Conservation (phyloP, 768 basidiomycete species). For the Hemileccinum rubropunctum region DNA sequence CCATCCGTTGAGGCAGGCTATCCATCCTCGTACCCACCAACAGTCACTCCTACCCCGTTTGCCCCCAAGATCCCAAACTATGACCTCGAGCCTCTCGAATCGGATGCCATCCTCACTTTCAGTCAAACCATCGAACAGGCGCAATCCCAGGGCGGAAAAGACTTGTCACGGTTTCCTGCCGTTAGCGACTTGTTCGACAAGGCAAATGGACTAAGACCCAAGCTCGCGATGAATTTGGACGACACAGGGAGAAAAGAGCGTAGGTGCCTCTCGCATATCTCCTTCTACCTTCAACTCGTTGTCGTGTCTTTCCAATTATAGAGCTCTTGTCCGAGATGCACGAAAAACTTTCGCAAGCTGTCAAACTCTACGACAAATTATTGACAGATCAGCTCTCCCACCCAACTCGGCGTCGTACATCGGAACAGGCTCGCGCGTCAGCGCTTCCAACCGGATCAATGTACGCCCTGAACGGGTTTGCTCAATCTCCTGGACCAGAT, state of each 20-base stretch:
- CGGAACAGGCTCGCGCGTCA: slow-evolving; percentile 20
- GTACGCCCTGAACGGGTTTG: slow-evolving; percentile 32
- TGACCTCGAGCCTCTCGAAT: slow-evolving; percentile 79
- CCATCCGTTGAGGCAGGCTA: slow-evolving; percentile 54
- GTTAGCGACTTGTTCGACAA: slow-evolving; percentile 84
- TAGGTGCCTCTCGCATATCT: slow-evolving; percentile 36
- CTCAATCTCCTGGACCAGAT: slow-evolving; percentile 18
- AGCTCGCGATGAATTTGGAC: slow-evolving; percentile 78
- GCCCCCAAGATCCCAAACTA: slow-evolving; percentile 65
- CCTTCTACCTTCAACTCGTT: background rate
- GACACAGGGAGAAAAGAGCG: slow-evolving; percentile 86
- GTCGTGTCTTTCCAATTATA: slow-evolving; percentile 25
- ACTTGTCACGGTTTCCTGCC: slow-evolving; percentile 78
- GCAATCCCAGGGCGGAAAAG: slow-evolving; percentile 70
- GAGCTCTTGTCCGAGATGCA: slow-evolving; percentile 94
- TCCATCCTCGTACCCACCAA: slow-evolving; percentile 46
- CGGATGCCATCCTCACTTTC: slow-evolving; percentile 86
- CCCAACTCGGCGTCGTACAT: slow-evolving; percentile 55
- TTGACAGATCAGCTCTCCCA: slow-evolving; percentile 80
- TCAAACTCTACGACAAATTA: slow-evolving; percentile 86
- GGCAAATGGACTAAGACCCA: slow-evolving; percentile 74
- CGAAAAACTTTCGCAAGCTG: slow-evolving; percentile 87
- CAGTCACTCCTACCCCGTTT: slow-evolving; percentile 33
- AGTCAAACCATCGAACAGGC: slow-evolving; percentile 87
- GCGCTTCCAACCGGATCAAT: slow-evolving; percentile 27